phyloP scores from a whole-genome alignment of 352 stramenopile species.

The Elongisporangium undulatum region DNA sequence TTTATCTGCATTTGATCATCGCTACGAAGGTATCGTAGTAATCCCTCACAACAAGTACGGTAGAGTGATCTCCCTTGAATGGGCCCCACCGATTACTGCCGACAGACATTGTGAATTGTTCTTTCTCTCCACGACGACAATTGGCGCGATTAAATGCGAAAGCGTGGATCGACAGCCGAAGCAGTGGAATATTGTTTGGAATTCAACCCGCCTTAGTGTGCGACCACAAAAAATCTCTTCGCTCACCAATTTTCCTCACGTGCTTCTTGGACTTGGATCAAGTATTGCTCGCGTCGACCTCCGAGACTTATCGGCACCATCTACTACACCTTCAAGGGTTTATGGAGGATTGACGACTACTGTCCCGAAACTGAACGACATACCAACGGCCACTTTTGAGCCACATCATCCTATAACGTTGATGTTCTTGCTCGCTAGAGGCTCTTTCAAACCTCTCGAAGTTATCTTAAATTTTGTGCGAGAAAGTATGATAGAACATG shows the following conservation, averaged over 20 bases:
- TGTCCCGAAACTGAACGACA: neutral
- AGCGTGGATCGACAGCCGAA: constrained; percentile 18
- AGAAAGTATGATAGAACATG: constrained; percentile 49
- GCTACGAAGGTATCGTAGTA: constrained; percentile 45
- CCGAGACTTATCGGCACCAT: constrained; percentile 23
- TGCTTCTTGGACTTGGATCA: constrained; percentile 36
- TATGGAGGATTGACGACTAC: neutral
- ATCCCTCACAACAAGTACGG: constrained; percentile 61
- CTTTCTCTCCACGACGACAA: constrained; percentile 59
- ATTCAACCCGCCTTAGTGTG: constrained; percentile 52
- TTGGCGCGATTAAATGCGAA: constrained; percentile 60
- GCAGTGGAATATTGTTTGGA: constrained; percentile 60
- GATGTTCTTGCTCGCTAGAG: constrained; percentile 63
- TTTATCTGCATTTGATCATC: constrained; percentile 39
- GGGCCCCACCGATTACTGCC: constrained; percentile 46
- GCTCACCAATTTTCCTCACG: constrained; percentile 48
- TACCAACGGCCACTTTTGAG: constrained; percentile 3
- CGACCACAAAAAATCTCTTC: constrained; percentile 44
- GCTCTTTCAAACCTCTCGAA: constrained; percentile 61
- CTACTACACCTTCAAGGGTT: neutral
- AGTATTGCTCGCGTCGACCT: constrained; percentile 58
- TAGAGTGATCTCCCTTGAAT: constrained; percentile 51
- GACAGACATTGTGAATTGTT: constrained; percentile 54
- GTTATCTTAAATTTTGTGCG: constrained; percentile 53
- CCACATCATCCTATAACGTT: constrained; percentile 55